phyloP scores from a whole-genome alignment of 805 yeast species.

The Wickerhamiella lipophila region DNA sequence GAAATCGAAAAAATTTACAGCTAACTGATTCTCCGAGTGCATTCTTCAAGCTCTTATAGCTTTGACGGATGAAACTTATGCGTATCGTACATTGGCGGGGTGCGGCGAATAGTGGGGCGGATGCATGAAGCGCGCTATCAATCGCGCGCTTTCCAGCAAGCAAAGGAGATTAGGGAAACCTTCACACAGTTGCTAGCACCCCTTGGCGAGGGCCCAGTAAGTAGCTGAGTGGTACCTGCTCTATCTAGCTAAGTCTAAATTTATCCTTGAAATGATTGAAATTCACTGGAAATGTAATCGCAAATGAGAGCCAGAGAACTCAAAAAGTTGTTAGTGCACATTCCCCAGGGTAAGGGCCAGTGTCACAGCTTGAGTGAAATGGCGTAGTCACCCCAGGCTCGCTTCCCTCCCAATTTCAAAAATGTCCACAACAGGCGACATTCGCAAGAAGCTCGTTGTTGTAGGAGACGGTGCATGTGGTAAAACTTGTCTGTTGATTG shows the following conservation, averaged over 20 bases:
- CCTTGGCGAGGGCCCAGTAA: too few species aligned
- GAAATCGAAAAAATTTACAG: neutral
- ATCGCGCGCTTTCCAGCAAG: neutral
- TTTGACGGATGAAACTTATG: neutral
- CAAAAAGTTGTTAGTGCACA: neutral
- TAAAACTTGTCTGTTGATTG: slow-evolving; percentile 78
- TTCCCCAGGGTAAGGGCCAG: slow-evolving; percentile 7
- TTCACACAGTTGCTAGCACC: neutral
- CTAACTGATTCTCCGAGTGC: neutral
- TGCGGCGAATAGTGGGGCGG: slow-evolving; percentile 2
- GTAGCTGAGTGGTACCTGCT: too few species aligned
- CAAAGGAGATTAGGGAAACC: neutral
- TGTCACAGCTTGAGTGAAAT: slow-evolving; percentile 4
- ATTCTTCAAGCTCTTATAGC: too few species aligned
- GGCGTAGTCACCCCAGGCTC: slow-evolving; percentile 1
- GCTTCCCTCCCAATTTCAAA: neutral
- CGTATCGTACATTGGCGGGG: neutral
- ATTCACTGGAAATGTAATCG: neutral
- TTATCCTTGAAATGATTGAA: neutral
- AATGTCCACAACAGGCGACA: slow-evolving; percentile 19
- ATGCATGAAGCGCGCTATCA: slow-evolving; percentile 2
- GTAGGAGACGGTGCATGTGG: slow-evolving; percentile 99
- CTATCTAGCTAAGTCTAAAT: too few species aligned
- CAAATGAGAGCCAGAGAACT: neutral
- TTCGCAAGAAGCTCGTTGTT: slow-evolving; percentile 57